These are phyloP conservation scores for Nemania serpens DNA, from an alignment of 2,329 filamentous ascomycete genomes.

Conservation along the genomic window DNA sequence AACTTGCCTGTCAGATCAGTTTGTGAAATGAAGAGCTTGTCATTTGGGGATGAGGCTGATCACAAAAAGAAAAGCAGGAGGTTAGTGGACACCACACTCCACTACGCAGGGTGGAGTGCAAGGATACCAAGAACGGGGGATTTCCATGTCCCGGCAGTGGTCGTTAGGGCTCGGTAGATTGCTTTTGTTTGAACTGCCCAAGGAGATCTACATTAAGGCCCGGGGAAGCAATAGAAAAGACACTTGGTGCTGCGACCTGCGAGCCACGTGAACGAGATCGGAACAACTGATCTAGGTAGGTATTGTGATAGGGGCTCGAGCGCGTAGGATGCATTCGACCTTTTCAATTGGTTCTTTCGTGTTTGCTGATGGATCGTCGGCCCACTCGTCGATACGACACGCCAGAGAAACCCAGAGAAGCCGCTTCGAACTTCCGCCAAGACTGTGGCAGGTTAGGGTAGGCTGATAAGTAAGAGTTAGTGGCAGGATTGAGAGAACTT, in stretches of 20 bases:
- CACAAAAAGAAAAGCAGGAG: conserved; percentile 21
- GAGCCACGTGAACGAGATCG: conserved; percentile 22
- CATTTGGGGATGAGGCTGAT: conserved; percentile 22
- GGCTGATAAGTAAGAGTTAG: conserved; percentile 10
- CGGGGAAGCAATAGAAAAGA: conserved; percentile 1
- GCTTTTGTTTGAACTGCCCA: conserved; percentile 18
- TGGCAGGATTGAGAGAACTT: conserved; percentile 3
- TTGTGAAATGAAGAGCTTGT: conserved; percentile 15
- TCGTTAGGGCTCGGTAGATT: conserved; percentile 20
- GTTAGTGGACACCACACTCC: background rate
- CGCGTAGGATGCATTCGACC: conserved; percentile 9
- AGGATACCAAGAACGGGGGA: conserved; percentile 4
- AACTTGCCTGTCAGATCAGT: conserved; percentile 15
- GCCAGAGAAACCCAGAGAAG: background rate
- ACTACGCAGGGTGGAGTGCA: conserved; percentile 3
- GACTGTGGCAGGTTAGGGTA: conserved; percentile 1
- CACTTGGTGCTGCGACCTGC: conserved; percentile 10
- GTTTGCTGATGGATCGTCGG: conserved; percentile 15
- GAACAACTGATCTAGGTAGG: conserved; percentile 1
- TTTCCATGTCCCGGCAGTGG: conserved; percentile 23
- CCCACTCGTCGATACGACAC: conserved; percentile 17
- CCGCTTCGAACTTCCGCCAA: conserved; percentile 24
- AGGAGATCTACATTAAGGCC: conserved; percentile 5
- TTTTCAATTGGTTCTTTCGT: background rate
- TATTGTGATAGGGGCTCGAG: background rate